Base-by-base conservation (phyloP, 192 early-diverging fungal genomes). In the Phycomyces nitens region DNA sequence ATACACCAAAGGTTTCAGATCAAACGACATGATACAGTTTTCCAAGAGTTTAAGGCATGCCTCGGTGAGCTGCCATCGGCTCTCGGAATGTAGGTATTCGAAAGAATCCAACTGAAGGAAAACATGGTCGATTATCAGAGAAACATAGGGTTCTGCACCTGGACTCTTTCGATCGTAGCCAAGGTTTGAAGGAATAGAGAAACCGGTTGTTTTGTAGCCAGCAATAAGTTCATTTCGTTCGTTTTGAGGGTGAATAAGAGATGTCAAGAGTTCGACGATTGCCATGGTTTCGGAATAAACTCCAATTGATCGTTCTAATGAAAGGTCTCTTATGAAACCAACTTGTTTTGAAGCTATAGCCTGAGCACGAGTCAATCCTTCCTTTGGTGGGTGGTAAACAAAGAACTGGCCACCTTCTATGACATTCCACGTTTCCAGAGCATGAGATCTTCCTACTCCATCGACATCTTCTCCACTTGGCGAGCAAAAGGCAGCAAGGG, bases 281-380 rank as follows among this genome's bases (percentile, higher is more conserved):
- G 94, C 87, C 10, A 92, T 69, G 8, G 92, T 95, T 74, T 96
- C 89, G 0, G 94, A 89, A 66, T 93, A 99, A 0, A 86, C 84
- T 1, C 60, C 41, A 15, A 16, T 52, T 60, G 92, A 79, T 40
- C 82, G 87, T 1, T 80, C 77, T 0, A 88, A 64, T 71, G 94
- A 91, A n/a, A 89, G 84, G 64, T 97, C 94, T 44, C 93, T 86
- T 62, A 97, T 73, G 92, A 65, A 81, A 86, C 21, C 86, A 72
- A 40, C 93, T n/a, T 29, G 84, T 14, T 89, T 87, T 47, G 82
- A 79, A 29, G 58, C 65, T 43, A 72, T 47, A 39, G 63, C 49
- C 47, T 66, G 44, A 69, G 68, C 60, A 53, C 72, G 62, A 53
- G 69, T 14, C 54, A 57, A 44, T 57, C 58, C 21, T 66, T 64